A percentile compares a stretch with the other conserved stretches of the same genome.
Conservation (phyloP, 179 eudicot genomes). For the Sideroxylon spinosum region DNA sequence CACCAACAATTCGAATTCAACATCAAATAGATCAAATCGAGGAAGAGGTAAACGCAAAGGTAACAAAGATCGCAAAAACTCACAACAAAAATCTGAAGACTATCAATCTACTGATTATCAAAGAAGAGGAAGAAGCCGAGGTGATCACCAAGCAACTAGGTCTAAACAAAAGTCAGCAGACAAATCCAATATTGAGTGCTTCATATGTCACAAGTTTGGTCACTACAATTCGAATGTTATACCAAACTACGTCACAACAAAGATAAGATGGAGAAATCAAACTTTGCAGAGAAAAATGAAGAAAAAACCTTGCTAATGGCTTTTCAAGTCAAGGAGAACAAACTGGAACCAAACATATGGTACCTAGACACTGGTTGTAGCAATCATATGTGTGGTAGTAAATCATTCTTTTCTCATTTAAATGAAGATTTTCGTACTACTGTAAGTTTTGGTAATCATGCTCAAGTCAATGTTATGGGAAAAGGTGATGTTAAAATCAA, state of each 20-base stretch:
- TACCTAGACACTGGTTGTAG: not conserved
- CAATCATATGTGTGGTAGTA: not conserved
- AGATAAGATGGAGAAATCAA: not conserved
- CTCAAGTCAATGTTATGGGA: no score
- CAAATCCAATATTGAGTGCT: not conserved
- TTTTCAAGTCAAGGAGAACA: not conserved
- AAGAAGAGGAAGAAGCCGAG: not conserved
- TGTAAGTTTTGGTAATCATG: not conserved
- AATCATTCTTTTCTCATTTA: not conserved
- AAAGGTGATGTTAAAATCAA: no score
- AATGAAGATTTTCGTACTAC: not conserved
- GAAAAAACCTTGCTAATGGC: constrained; percentile 2
- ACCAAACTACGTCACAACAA: not conserved
- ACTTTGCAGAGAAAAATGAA: not conserved
- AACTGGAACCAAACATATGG: not conserved
- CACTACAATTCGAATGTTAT: not conserved
- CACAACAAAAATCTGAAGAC: not conserved
- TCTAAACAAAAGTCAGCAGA: not conserved
- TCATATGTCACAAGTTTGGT: not conserved
- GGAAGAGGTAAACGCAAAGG: not conserved
- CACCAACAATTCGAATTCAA: no score
- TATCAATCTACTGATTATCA: not conserved
- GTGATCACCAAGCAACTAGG: not conserved
- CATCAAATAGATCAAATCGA: not conserved
- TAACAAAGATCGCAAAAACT: not conserved